Conservation (phyloP, 2,329 filamentous ascomycete species). For the Neofusicoccum laricinum region DNA sequence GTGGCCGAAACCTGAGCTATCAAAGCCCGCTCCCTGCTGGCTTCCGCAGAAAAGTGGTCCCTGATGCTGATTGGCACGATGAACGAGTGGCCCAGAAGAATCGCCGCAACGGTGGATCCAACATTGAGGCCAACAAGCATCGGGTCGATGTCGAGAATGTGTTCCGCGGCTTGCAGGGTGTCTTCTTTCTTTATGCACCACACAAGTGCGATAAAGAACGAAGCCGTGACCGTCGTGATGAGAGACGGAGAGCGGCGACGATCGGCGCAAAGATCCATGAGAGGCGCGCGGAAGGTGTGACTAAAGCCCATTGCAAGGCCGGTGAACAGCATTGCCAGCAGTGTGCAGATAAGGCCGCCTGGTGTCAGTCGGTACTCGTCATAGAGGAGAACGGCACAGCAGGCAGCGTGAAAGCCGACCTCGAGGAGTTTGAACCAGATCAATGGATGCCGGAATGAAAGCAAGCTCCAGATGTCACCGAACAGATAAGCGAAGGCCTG, state of each 20-base stretch:
- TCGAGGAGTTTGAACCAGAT: slow-evolving; percentile 28
- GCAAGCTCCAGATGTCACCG: slow-evolving; percentile 20
- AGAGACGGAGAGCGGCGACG: background rate
- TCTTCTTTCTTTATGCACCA: slow-evolving; percentile 10
- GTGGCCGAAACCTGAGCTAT: slow-evolving; percentile 7
- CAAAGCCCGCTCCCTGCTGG: background rate
- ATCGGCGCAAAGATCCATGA: background rate
- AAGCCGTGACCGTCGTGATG: background rate
- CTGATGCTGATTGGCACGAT: slow-evolving; percentile 16
- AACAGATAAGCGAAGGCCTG: slow-evolving; percentile 19
- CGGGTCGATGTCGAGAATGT: background rate
- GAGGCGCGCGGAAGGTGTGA: background rate
- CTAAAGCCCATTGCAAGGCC: background rate
- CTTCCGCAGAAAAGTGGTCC: background rate
- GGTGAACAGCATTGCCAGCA: background rate
- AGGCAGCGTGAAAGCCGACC: slow-evolving; percentile 13
- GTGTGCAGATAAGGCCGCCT: background rate
- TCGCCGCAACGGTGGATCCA: slow-evolving; percentile 11
- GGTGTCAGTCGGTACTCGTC: slow-evolving; percentile 10
- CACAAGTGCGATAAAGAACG: background rate
- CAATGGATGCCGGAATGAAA: slow-evolving; percentile 23
- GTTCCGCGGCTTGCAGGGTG: slow-evolving; percentile 10
- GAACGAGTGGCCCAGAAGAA: slow-evolving; percentile 18
- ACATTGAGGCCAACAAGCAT: slow-evolving; percentile 17
- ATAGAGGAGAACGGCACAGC: background rate